Evolutionary conservation across 352 stramenopile genomes (phyloP), one percentile per base, ranked within the genome.

Genomic region (Phytophthora fragariae): DNA sequence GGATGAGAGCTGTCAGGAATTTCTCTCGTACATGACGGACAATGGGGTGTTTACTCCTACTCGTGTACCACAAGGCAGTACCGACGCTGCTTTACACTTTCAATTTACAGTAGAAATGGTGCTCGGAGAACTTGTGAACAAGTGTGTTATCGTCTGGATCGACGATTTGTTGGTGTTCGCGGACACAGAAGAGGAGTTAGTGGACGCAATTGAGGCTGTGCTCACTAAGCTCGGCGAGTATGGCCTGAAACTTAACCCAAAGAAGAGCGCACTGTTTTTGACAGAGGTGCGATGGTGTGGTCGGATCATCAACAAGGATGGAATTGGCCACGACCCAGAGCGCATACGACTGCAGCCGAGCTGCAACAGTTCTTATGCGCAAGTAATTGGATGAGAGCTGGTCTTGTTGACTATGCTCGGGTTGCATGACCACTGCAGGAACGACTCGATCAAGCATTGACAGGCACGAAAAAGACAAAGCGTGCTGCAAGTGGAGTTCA

Each of bases 351-450:
- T 33, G 67, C 64, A 5, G 70, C 53, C 6, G 67, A 77, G n/a
- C 47, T 80, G 7, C 72, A 83, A 29, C 59, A 76, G 9, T 72
- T 80, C 31, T 11, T 83, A 12, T 77, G 62, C 15, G 47, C 68
- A 7, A 55, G 35, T 8, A 75, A 75, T 39, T 75, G 72, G 67
- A 58, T 82, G 58, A 7, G 62, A 1, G 54, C 68, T 0, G 46
- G 31, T 7, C 27, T 80, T 5, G 54, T 72, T 0, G 64, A 75
- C 11, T 82, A 75, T 44, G 57, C 61, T 2, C 59, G 58, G 1
- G 56, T 62, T 27, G 27, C 31, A 7, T 7, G 17, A 14, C 70
- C 63, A 47, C 39, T 82, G 2, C 70, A 80, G n/a, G 24, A 68
- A 21, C 50, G 41, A 1, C 35, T 76, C 11, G 69, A 72, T 19